Evolutionary conservation across 1,139 yeast genomes (phyloP).

Genomic region (Waltiozyma sp.): DNA sequence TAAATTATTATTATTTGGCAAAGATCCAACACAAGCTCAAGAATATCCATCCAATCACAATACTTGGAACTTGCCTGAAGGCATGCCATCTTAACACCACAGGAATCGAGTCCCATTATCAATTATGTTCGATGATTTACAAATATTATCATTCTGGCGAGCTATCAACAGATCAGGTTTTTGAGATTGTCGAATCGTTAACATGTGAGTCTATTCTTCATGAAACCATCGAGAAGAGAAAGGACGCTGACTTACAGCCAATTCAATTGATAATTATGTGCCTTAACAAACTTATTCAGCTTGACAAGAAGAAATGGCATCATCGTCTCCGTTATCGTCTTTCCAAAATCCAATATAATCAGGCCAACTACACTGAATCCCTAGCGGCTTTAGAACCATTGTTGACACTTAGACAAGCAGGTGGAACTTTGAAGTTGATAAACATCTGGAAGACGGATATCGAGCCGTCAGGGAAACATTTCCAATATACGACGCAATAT

Average conservation of each 20-base stretch:
- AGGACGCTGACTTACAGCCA: too few species aligned
- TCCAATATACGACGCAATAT: slow-evolving; percentile 65
- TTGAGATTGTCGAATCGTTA: slow-evolving; percentile 7
- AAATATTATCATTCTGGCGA: slow-evolving; percentile 37
- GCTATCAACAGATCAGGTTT: slow-evolving; percentile 28
- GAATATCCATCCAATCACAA: slow-evolving; percentile 19
- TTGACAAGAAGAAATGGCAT: slow-evolving; percentile 86
- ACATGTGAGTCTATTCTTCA: neutral
- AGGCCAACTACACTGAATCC: slow-evolving; percentile 43
- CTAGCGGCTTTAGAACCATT: slow-evolving; percentile 50
- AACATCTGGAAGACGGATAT: slow-evolving; percentile 89
- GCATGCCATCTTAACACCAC: slow-evolving; percentile 30
- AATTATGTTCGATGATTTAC: slow-evolving; percentile 44
- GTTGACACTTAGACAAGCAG: slow-evolving; percentile 58
- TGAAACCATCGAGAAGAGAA: slow-evolving; percentile 3
- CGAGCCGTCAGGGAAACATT: slow-evolving; percentile 91
- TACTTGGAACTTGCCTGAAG: slow-evolving; percentile 29
- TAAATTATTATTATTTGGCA: slow-evolving; percentile 43
- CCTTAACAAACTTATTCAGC: slow-evolving; percentile 30
- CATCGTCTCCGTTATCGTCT: slow-evolving; percentile 72
- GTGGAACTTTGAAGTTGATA: slow-evolving; percentile 37
- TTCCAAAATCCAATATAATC: slow-evolving; percentile 50
- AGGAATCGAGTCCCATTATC: slow-evolving; percentile 65
- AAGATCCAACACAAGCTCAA: slow-evolving; percentile 46
- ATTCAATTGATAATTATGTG: slow-evolving; percentile 24